These are phyloP conservation scores for Cercospora sp. DNA, from an alignment of 2,329 filamentous ascomycete species.

Conservation along the genomic window DNA sequence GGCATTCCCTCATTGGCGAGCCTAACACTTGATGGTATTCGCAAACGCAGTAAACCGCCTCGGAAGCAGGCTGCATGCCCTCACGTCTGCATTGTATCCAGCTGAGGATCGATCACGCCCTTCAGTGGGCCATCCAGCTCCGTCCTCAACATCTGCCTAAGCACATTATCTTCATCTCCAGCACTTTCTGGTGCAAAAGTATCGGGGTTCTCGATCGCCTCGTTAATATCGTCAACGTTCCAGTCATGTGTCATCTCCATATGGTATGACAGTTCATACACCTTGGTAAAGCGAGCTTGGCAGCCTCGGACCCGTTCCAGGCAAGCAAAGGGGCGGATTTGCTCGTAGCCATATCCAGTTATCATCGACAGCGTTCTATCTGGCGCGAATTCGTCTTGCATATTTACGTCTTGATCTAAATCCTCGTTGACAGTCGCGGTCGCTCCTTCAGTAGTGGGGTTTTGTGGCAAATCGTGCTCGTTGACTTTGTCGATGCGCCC, in stretches of 20 bases:
- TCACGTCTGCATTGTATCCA: constrained; percentile 1
- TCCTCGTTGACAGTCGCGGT: constrained; percentile 14
- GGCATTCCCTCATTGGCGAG: background rate
- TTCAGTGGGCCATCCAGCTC: background rate
- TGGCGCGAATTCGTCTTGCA: constrained; percentile 16
- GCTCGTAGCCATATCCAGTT: constrained; percentile 59
- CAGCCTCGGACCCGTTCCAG: constrained; percentile 49
- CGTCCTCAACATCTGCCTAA: constrained; percentile 5
- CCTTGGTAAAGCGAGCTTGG: constrained; percentile 56
- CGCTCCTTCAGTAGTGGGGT: background rate
- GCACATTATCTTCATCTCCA: background rate
- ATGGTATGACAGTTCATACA: constrained; percentile 60
- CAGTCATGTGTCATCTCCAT: constrained; percentile 49
- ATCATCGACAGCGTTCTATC: constrained; percentile 42
- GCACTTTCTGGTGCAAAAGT: constrained; percentile 6
- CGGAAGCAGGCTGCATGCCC: no score
- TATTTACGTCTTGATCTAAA: constrained; percentile 20
- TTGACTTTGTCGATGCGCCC: constrained; percentile 10
- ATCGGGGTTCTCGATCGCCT: constrained; percentile 36
- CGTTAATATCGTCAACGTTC: constrained; percentile 42
- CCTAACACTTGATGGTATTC: background rate
- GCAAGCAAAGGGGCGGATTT: constrained; percentile 54
- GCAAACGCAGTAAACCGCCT: no score
- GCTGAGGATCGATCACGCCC: background rate
- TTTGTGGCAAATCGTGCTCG: background rate